Evolutionary conservation across 345 rosid species (phyloP), one percentile per base, ranked within the genome.

Genomic region (Geranium brycei): DNA sequence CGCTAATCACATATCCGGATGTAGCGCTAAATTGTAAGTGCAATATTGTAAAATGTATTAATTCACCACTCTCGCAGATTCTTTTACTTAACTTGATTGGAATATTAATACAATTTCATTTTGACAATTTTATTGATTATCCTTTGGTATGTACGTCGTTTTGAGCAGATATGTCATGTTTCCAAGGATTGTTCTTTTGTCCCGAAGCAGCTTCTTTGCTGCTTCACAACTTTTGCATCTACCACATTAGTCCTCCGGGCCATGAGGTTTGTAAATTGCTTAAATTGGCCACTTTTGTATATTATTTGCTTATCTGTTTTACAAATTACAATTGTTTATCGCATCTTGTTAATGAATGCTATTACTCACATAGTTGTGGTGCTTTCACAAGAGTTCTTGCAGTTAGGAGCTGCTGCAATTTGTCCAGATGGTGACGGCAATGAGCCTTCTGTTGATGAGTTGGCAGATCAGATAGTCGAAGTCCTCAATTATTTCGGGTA

Each of bases 191-290:
- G 71, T 86, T 93, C 71, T 89, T 88, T 67, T 93, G 95, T 79
- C 91, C 91, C 19, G 97, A 93, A 77, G 91, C 95, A 11, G 82
- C 85, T 41, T 86, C 97, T 12, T 80, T 93, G 80, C 81, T 93
- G 56, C 91, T 88, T 14, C 96, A 90, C 77, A 93, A 90, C 77
- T 93, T 93, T 79, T 93, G 97, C 81, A 80, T 90, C 59, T 93
- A 93, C 75, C 99, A 93, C 70, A 85, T 93, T 58, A 83, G 90
- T 66, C 99, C 99, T 32, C 96, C 99, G 23, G 99, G 99, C 55
- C 99, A 93, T 62, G 97, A 93, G 96, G 97, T 90, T 73, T 69
- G 89, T 72, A 63, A 77, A 70, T 62, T 71, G 68, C 67, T 69
- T 65, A 57, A 66, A 77, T 68, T 75, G 35, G 47, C 19, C 60